Percentiles rank a stretch among this genome's conserved stretches.
phyloP scores from a whole-genome alignment of 345 rosid genomes.

The Iberis pinnata region DNA sequence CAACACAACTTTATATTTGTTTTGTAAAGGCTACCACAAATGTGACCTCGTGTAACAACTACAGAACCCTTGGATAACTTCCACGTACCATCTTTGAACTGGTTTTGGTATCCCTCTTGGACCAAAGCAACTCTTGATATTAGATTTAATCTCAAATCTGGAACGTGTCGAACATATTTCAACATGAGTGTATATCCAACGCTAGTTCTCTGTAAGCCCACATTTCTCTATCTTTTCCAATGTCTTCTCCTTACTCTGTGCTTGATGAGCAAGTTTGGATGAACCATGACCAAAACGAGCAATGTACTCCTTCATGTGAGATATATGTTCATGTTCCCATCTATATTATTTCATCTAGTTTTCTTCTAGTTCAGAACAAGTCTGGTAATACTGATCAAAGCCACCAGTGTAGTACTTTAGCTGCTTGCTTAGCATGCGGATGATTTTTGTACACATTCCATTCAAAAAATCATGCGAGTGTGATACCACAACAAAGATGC shows the following conservation, averaged over 20 bases:
- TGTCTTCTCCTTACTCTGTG: conserved; percentile 98
- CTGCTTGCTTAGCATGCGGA: conserved; percentile 88
- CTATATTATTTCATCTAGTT: conserved; percentile 98
- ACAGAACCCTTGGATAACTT: too few species aligned
- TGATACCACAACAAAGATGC: conserved; percentile 87
- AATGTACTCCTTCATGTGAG: conserved; percentile 96
- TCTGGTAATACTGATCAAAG: conserved; percentile 92
- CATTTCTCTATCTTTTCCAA: conserved; percentile 98
- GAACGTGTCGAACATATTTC: too few species aligned
- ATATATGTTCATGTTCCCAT: conserved; percentile 99
- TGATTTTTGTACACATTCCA: conserved; percentile 92
- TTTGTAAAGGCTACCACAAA: too few species aligned
- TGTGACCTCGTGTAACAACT: too few species aligned
- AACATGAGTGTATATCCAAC: too few species aligned
- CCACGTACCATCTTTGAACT: too few species aligned
- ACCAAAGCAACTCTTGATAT: too few species aligned
- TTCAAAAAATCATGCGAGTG: conserved; percentile 98
- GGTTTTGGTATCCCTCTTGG: too few species aligned
- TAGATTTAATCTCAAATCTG: too few species aligned
- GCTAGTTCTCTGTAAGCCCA: conserved; percentile 89
- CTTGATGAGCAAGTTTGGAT: conserved; percentile 96
- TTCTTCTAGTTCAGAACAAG: conserved; percentile 89
- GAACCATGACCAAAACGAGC: conserved; percentile 99
- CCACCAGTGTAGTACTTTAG: conserved; percentile 83
- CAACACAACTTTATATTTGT: too few species aligned